Percentiles rank a stretch among this genome's conserved stretches.
These are phyloP conservation scores for Panaeolus papilionaceus DNA, from an alignment of 768 basidiomycete genomes.

Conservation along the genomic window DNA sequence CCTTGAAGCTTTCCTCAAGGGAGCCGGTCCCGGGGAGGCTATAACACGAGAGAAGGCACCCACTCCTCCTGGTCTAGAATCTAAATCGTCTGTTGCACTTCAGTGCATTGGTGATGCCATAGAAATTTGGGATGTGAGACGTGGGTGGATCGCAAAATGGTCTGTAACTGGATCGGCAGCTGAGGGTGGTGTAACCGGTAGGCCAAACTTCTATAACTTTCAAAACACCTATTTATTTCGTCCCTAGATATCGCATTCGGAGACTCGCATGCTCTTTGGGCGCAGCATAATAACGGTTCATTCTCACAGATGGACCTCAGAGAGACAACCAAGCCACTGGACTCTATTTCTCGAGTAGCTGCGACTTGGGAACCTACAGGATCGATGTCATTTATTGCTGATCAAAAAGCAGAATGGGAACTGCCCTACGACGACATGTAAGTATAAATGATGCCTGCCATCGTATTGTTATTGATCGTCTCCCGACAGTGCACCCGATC, in stretches of 20 bases:
- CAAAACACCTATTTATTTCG: slow-evolving; percentile 1
- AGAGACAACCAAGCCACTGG: slow-evolving; percentile 65
- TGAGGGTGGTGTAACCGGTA: slow-evolving; percentile 82
- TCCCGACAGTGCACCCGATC: slow-evolving; percentile 45
- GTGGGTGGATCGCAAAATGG: slow-evolving; percentile 87
- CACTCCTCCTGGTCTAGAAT: slow-evolving; percentile 26
- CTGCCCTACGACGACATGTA: slow-evolving; percentile 85
- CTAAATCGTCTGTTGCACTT: slow-evolving; percentile 22
- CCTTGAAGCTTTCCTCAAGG: slow-evolving; percentile 34
- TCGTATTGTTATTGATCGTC: slow-evolving; percentile 14
- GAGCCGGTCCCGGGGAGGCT: slow-evolving; percentile 18
- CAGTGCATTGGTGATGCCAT: slow-evolving; percentile 57
- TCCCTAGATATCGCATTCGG: slow-evolving; percentile 69
- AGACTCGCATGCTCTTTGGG: slow-evolving; percentile 75
- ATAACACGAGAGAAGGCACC: slow-evolving; percentile 25
- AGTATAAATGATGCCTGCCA: slow-evolving; percentile 28
- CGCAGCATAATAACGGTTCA: slow-evolving; percentile 74
- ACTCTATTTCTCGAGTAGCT: slow-evolving; percentile 67
- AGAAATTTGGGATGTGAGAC: slow-evolving; percentile 88
- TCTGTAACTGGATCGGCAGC: slow-evolving; percentile 64
- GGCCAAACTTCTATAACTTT: slow-evolving; percentile 23
- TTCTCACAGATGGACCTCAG: slow-evolving; percentile 84
- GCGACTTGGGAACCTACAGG: slow-evolving; percentile 73
- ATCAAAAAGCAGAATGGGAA: slow-evolving; percentile 59
- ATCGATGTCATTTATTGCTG: slow-evolving; percentile 69